Percentiles rank a stretch among this genome's conserved stretches.
Evolutionary conservation across 345 rosid genomes (phyloP).

Genomic region (Citrus unshiu): DNA sequence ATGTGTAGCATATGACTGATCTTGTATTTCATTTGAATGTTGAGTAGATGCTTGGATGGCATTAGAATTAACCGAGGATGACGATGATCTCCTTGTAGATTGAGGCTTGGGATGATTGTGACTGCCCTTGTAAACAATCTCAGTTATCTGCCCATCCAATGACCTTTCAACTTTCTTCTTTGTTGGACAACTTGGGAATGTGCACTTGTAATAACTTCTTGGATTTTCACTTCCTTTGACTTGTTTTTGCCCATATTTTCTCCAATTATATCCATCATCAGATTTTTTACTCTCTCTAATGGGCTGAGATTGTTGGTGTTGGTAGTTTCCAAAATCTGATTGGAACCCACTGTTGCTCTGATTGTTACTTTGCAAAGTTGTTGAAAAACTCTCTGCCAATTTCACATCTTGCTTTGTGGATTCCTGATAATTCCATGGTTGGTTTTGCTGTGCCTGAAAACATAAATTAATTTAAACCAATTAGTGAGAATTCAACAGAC

Average conservation of each 20-base stretch:
- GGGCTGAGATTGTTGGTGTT: slow-evolving; percentile 34
- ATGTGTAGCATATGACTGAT: slow-evolving; percentile 41
- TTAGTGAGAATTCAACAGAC: not conserved
- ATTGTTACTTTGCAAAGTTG: slow-evolving; percentile 35
- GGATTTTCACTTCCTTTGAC: slow-evolving; percentile 97
- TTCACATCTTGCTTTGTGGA: slow-evolving; percentile 26
- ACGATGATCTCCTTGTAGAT: slow-evolving; percentile 60
- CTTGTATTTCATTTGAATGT: slow-evolving; percentile 34
- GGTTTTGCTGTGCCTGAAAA: slow-evolving; percentile 47
- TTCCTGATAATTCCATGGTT: slow-evolving; percentile 46
- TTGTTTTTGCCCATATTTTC: slow-evolving; percentile 95
- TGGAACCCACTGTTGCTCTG: slow-evolving; percentile 27
- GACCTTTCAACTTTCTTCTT: slow-evolving; percentile 94
- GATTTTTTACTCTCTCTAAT: slow-evolving; percentile 57
- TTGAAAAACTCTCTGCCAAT: slow-evolving; percentile 37
- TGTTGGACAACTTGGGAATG: slow-evolving; percentile 64
- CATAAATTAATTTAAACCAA: not conserved
- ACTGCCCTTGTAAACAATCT: slow-evolving; percentile 84
- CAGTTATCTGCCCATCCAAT: slow-evolving; percentile 77
- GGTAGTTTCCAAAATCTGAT: slow-evolving; percentile 28
- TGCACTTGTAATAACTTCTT: slow-evolving; percentile 94
- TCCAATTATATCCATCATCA: slow-evolving; percentile 92
- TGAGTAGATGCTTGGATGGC: slow-evolving; percentile 32
- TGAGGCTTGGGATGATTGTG: slow-evolving; percentile 91
- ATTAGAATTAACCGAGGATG: slow-evolving; percentile 26